Base-by-base conservation (phyloP, 2,329 filamentous ascomycete genomes). In the Penicillium sp. region DNA sequence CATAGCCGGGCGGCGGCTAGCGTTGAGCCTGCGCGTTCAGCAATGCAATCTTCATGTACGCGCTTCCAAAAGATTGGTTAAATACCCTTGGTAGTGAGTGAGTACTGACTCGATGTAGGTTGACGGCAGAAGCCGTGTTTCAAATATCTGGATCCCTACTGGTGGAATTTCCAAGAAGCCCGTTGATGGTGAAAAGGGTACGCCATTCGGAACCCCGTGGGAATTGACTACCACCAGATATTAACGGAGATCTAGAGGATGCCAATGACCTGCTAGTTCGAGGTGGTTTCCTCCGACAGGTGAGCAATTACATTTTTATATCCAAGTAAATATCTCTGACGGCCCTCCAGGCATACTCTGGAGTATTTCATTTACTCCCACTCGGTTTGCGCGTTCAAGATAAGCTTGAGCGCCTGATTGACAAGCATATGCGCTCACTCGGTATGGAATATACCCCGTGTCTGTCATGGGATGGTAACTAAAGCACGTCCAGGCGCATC, bases 311-410 rank as follows among this genome's bases (percentile, higher is more conserved):
- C 17, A 38, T 17, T 13, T 53, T 41, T 31, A 37, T n/a, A 17
- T 38, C n/a, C 15, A 3, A 8, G 1, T 6, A 29, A 45, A 23
- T 41, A 33, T 33, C 19, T 27, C 49, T 57, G 19, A 53, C n/a
- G 8, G 8, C 6, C 17, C 3, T 35, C 1, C 65, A 92, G 86
- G 88, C 91, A 21, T 89, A 96, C 71, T 86, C 93, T 8, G 94
- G 94, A 29, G 86, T 97, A 37, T 99, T 97, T 68, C 94, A 99
- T 69, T 82, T 96, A 70, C 82, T 99, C 1, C 94, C 94, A 0
- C 78, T 99, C 0, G 94, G 94, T 0, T 81, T 91, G 31, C 85
- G 91, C 29, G 91, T 97, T 0, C 92, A 96, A 69, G 85, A 91
- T 51, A 99, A 97, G 74, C 80, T 97, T 31, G 92, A 97, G 70